Evolutionary conservation across 306 rosid species (phyloP), one percentile per base, ranked within the genome.

Genomic region (Hylodesmum podocarpum): DNA sequence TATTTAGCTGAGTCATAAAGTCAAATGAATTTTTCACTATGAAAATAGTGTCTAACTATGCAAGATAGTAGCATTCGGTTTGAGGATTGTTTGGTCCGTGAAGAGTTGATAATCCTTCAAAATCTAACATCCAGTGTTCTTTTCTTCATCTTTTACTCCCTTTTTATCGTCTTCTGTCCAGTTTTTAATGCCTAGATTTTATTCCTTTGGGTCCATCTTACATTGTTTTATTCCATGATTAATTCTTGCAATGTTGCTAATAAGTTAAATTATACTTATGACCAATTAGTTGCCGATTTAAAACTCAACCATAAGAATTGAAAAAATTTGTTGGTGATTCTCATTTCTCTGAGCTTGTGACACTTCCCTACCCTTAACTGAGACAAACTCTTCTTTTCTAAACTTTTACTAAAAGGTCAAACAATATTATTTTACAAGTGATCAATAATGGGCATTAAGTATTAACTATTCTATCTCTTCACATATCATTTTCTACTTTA

Each of bases 31-130:
- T 6, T 53, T 9, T 53, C 7, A 53, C 31, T 10, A 3, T 8
- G 1, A 21, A 21, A 24, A 25, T 24, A 9, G 31, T 54, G 34
- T 54, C 8, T 8, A 22, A 54, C 33, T 57, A 10, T 55, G 34
- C 29, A 57, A 27, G 65, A 27, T 28, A 58, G 21, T 58, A 28
- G 40, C 66, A 33, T 62, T 16, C 8, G 46, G 46, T 33, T 61
- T 19, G 34, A 72, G 70, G 66, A 80, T 44, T 77, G 79, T 66
- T 24, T 46, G 21, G 77, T 63, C 90, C 87, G 88, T 77, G 81
- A 69, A 73, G 80, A 77, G 55, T 65, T 81, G 34, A 75, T 75
- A 19, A 67, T 59, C 59, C 57, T 75, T 75, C 67, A 39, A 18
- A 57, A 75, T 75, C 67, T 49, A 75, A 67, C 67, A 36, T 27